Evolutionary conservation across 2,329 filamentous ascomycete genomes (phyloP).

Genomic region (Chaetomiaceae sp.): DNA sequence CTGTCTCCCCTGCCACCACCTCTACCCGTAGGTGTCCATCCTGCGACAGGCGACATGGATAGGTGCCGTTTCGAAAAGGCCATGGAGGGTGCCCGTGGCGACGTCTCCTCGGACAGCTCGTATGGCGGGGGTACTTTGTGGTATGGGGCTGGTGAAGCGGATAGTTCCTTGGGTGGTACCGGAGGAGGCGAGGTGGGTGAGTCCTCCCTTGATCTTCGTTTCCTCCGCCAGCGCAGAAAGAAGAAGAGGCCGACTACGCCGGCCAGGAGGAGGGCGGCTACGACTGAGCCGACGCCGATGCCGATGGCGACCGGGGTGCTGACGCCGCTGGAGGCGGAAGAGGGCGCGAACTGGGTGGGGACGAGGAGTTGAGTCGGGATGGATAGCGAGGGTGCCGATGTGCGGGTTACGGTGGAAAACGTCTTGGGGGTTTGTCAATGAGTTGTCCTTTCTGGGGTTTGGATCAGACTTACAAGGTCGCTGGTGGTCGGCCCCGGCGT

Average conservation of each 20-base stretch:
- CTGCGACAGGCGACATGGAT: conserved; percentile 1
- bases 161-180: conserved; percentile 23
- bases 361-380: conserved; percentile 6
- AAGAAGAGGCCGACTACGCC: conserved; percentile 21
- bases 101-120: conserved; percentile 22
- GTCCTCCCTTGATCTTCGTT: neutral
- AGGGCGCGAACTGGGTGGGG: conserved; percentile 5
- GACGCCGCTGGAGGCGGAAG: conserved; percentile 14
- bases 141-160: neutral
- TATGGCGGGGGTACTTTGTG: conserved; percentile 16
- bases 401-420: neutral
- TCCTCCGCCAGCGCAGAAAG: conserved; percentile 24
- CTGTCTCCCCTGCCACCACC: conserved; percentile 5
- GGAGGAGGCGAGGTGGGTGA: conserved; percentile 11
- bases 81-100: conserved; percentile 5
- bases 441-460: neutral
- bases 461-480: conserved; percentile 4
- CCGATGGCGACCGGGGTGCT: conserved; percentile 25
- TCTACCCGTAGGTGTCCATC: neutral
- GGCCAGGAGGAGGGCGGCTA: conserved; percentile 20
- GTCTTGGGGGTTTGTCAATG: conserved; percentile 2
- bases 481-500: conserved; percentile 1
- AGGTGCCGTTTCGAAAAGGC: conserved; percentile 5
- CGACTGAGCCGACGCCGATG: conserved; percentile 27
- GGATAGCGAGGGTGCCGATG: conserved; percentile 1